These are phyloP conservation scores for Thamnidium elegans DNA, from an alignment of 192 early-diverging fungal species.

Conservation along the genomic window DNA sequence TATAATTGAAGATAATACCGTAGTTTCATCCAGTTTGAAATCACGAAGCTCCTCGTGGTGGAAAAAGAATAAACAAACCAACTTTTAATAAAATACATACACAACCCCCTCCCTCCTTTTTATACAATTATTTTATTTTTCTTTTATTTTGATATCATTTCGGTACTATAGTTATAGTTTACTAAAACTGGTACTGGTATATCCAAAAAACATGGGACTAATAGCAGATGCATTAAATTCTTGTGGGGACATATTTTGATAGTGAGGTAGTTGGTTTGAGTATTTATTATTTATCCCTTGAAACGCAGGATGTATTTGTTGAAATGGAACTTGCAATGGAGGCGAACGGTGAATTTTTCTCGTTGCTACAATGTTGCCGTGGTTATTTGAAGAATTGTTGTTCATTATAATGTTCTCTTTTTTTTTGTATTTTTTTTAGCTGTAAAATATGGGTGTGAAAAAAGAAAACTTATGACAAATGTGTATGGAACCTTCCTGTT, in stretches of 20 bases:
- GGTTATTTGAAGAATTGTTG: background rate
- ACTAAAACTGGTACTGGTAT: background rate
- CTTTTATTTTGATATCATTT: background rate
- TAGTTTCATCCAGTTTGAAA: background rate
- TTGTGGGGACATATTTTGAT: background rate
- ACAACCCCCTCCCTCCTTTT: background rate
- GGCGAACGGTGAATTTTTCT: background rate
- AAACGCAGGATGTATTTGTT: constrained; percentile 25
- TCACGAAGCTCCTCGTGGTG: constrained; percentile 1
- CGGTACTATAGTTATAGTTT: background rate
- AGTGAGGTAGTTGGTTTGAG: background rate
- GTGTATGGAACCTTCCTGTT: too few relatives aligned
- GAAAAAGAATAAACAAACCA: constrained; percentile 12
- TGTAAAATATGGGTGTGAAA: too few relatives aligned
- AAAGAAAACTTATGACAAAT: too few relatives aligned
- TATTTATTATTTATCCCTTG: background rate
- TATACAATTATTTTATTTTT: background rate
- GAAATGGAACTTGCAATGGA: background rate
- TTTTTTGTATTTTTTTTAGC: too few relatives aligned
- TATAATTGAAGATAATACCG: background rate
- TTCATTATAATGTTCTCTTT: too few relatives aligned
- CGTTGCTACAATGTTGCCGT: background rate
- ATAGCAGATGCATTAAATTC: constrained; percentile 21
- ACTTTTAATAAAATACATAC: background rate
- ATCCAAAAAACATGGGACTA: constrained; percentile 29